A percentile compares a stretch with the other conserved stretches of the same genome.
phyloP scores from a whole-genome alignment of 345 rosid species.

The Raphanus sativus region DNA sequence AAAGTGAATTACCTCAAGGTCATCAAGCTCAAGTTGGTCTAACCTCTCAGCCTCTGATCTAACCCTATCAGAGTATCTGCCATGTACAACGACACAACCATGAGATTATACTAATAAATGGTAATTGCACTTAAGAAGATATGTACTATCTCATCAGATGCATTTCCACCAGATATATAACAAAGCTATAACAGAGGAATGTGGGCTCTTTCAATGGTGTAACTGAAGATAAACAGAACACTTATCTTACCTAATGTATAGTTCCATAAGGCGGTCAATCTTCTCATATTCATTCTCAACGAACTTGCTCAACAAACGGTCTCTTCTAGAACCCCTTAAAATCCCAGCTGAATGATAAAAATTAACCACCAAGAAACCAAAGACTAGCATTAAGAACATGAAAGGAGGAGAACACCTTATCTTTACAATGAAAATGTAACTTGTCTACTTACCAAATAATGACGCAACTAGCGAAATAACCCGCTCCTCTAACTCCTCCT shows the following conservation, averaged over 20 bases:
- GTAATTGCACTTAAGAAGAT: neutral
- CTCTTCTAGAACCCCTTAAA: constrained; percentile 89
- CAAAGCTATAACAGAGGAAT: neutral
- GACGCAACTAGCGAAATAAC: constrained; percentile 78
- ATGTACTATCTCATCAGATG: neutral
- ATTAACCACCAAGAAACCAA: constrained; percentile 13
- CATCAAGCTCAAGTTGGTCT: constrained; percentile 77
- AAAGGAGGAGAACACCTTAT: neutral
- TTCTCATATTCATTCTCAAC: constrained; percentile 95
- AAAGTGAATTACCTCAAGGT: constrained; percentile 64
- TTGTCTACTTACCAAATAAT: constrained; percentile 82
- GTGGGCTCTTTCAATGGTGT: neutral
- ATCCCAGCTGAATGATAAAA: constrained; percentile 64
- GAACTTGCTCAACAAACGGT: constrained; percentile 82
- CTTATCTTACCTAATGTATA: constrained; percentile 61
- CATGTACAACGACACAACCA: constrained; percentile 8
- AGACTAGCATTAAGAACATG: neutral
- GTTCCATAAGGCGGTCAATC: constrained; percentile 96
- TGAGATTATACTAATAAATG: neutral
- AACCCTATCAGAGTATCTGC: constrained; percentile 84
- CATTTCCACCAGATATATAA: neutral
- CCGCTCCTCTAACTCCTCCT: constrained; percentile 91
- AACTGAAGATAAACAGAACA: neutral
- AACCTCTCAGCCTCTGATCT: constrained; percentile 70
- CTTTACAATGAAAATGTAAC: constrained; percentile 28